These are phyloP conservation scores for Yarrowia sp. DNA, from an alignment of 805 yeast species.

Conservation along the genomic window DNA sequence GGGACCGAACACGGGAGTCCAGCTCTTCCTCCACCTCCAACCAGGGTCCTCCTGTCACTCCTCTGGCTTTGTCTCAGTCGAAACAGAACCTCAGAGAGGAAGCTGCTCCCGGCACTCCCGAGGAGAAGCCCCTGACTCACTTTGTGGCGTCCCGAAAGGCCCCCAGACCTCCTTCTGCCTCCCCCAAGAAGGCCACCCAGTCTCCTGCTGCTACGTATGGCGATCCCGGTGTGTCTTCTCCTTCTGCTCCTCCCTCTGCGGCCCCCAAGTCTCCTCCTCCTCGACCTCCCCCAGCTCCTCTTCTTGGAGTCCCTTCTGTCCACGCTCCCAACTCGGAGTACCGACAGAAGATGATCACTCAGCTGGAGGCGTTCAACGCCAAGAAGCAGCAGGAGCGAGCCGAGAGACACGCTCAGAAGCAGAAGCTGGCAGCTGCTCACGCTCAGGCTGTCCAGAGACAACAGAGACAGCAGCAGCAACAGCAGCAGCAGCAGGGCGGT, in stretches of 20 bases:
- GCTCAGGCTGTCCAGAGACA: conserved; percentile 39
- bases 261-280: conserved; percentile 50
- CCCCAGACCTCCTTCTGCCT: conserved; percentile 46
- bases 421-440: conserved; percentile 41
- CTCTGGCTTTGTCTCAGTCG: conserved; percentile 24
- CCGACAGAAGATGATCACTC: conserved; percentile 35
- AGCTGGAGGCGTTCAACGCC: conserved; percentile 35
- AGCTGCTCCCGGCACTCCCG: conserved; percentile 6
- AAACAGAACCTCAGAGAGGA: conserved; percentile 27
- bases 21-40: neutral
- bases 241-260: neutral
- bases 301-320: conserved; percentile 51
- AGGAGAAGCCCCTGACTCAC: conserved; percentile 26
- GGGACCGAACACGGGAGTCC: conserved; percentile 15
- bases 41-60: conserved; percentile 32
- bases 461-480: conserved; percentile 51
- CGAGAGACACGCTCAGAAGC: conserved; percentile 38
- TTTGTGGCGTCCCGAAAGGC: conserved; percentile 49
- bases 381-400: conserved; percentile 38
- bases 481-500: conserved; percentile 44
- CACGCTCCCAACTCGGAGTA: conserved; percentile 42
- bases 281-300: conserved; percentile 55
- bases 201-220: too few relatives aligned
- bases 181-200: conserved; percentile 15
- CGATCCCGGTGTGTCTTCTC: too few relatives aligned